These are phyloP conservation scores for Umbelopsis vinacea DNA, from an alignment of 192 early-diverging fungal genomes.

Conservation along the genomic window DNA sequence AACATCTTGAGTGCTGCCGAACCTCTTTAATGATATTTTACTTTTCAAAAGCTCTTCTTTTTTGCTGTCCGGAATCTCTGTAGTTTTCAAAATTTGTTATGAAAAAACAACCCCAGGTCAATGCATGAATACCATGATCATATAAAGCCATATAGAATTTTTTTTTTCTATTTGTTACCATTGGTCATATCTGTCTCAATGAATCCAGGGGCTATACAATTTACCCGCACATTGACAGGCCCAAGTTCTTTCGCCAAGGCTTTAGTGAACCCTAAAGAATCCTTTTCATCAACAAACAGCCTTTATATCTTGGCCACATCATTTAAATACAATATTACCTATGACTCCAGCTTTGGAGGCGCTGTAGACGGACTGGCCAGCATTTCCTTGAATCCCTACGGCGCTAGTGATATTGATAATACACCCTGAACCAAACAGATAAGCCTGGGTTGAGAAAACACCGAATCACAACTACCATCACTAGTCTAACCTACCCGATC, in stretches of 20 bases:
- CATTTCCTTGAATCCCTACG: conserved; percentile 73
- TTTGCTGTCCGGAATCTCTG: conserved; percentile 35
- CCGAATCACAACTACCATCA: background rate
- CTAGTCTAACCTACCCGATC: conserved; percentile 44
- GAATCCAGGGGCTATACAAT: conserved; percentile 87
- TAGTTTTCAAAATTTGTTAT: background rate
- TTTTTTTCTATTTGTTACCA: conserved; percentile 40
- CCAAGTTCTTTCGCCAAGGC: conserved; percentile 83
- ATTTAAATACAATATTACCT: conserved; percentile 44
- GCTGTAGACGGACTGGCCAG: conserved; percentile 76
- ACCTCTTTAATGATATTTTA: conserved; percentile 54
- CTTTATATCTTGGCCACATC: background rate
- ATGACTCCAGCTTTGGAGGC: conserved; percentile 87
- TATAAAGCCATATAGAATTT: background rate
- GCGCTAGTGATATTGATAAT: conserved; percentile 90
- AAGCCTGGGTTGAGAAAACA: conserved; percentile 22
- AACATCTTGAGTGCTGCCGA: conserved; percentile 65
- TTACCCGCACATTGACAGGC: conserved; percentile 70
- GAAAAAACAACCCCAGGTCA: background rate
- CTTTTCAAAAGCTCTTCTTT: conserved; percentile 45
- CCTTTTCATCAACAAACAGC: background rate
- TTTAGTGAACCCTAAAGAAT: conserved; percentile 73
- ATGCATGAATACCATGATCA: background rate
- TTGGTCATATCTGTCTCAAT: conserved; percentile 82
- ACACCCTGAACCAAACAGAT: conserved; percentile 43